These are phyloP conservation scores for Tylopilus sp. DNA, from an alignment of 1,284 basidiomycete genomes.

Conservation along the genomic window DNA sequence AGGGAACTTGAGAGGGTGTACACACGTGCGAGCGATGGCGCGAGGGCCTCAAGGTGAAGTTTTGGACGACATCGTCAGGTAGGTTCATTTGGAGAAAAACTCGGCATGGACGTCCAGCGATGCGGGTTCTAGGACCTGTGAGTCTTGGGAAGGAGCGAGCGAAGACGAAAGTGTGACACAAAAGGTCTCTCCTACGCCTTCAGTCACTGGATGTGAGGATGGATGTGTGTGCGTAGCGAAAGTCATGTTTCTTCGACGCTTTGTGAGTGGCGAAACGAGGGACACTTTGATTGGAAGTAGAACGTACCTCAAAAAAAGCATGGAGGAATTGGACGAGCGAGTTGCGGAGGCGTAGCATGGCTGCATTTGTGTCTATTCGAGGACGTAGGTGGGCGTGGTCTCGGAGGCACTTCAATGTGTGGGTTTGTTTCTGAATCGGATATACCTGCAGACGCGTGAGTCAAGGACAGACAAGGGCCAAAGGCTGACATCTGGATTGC, in stretches of 20 bases:
- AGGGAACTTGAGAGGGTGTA: slow-evolving; percentile 83
- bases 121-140: not conserved
- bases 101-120: slow-evolving; percentile 46
- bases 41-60: slow-evolving; percentile 93
- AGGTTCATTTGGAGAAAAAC: slow-evolving; percentile 82
- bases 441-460: slow-evolving; percentile 64
- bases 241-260: slow-evolving; percentile 72
- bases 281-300: not conserved
- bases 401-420: slow-evolving; percentile 81
- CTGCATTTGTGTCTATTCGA: slow-evolving; percentile 76
- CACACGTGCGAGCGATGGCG: slow-evolving; percentile 82
- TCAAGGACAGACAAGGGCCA: not conserved
- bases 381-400: slow-evolving; percentile 88
- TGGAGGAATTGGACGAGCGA: slow-evolving; percentile 63
- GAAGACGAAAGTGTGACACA: slow-evolving; percentile 57
- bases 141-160: slow-evolving; percentile 18
- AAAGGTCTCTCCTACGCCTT: no score
- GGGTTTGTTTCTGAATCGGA: slow-evolving; percentile 88
- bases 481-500: slow-evolving; percentile 74
- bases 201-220: slow-evolving; percentile 91
- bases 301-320: slow-evolving; percentile 76
- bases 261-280: slow-evolving; percentile 9
- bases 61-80: slow-evolving; percentile 95
- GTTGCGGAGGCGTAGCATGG: slow-evolving; percentile 82
- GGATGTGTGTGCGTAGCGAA: slow-evolving; percentile 86